Percentiles rank a stretch among this genome's conserved stretches.
Evolutionary conservation across 768 basidiomycete species (phyloP).

Genomic region (Tephrocybe sp.): DNA sequence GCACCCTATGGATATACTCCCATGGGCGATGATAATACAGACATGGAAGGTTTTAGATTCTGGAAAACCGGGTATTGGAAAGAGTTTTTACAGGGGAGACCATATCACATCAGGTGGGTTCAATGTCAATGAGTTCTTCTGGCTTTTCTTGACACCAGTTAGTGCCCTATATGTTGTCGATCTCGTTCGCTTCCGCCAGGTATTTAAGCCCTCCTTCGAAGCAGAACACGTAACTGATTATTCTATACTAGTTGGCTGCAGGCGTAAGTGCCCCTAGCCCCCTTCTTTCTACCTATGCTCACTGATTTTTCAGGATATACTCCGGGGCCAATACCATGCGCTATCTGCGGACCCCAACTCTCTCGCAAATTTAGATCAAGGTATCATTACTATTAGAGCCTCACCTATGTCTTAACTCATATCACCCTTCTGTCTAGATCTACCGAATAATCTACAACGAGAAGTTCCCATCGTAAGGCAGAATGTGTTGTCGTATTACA

Average conservation of each 20-base stretch:
- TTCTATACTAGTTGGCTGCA: conserved; percentile 41
- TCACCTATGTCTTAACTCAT: too few relatives aligned
- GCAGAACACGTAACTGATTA: not conserved
- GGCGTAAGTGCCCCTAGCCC: conserved; percentile 36
- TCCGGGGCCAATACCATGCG: conserved; percentile 89
- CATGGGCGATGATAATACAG: conserved; percentile 93
- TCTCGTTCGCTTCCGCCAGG: conserved; percentile 91
- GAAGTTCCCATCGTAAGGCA: conserved; percentile 86
- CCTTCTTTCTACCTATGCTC: not conserved
- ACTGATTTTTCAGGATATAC: conserved; percentile 59
- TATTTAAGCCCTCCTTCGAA: conserved; percentile 28
- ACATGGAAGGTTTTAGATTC: conserved; percentile 98
- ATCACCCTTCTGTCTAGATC: too few relatives aligned
- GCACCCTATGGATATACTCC: conserved; percentile 96
- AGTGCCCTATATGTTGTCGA: conserved; percentile 97
- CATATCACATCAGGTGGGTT: conserved; percentile 92
- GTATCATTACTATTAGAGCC: conserved; percentile 30
- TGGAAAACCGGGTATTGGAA: conserved; percentile 99
- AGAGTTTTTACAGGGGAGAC: conserved; percentile 77
- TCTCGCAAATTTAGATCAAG: conserved; percentile 93
- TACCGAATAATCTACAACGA: conserved; percentile 93
- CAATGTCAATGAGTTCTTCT: not conserved
- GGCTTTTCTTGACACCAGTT: not conserved
- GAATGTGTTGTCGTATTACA: not conserved
- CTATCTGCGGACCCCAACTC: conserved; percentile 95